A percentile compares a stretch with the other conserved stretches of the same genome.
Evolutionary conservation across 371 early-diverging fungal species (phyloP).

Genomic region (Mortierella sp.): DNA sequence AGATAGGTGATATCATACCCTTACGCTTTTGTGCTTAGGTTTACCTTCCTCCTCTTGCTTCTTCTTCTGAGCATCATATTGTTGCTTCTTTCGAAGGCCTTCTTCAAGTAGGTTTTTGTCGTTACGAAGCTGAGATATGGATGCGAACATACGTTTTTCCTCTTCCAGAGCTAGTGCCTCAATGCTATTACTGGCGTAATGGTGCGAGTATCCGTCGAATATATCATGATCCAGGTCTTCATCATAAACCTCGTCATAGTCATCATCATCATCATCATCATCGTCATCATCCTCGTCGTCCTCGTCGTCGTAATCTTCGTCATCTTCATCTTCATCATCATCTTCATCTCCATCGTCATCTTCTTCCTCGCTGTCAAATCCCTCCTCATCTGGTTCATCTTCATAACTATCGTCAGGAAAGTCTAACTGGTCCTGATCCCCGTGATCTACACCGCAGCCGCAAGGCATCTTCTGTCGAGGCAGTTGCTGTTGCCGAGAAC

Average conservation of each 20-base stretch:
- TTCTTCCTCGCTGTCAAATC: conserved; percentile 21
- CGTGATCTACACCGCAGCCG: conserved; percentile 27
- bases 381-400: conserved; percentile 26
- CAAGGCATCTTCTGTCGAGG: conserved; percentile 10
- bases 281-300: conserved; percentile 25
- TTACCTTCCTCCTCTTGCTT: conserved; percentile 46
- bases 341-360: conserved; percentile 39
- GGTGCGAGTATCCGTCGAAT: conserved; percentile 30
- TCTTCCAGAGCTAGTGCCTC: conserved; percentile 12
- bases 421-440: conserved; percentile 12
- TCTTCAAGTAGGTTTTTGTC: conserved; percentile 24
- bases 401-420: conserved; percentile 46
- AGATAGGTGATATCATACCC: background rate
- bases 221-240: conserved; percentile 20
- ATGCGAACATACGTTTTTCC: conserved; percentile 28
- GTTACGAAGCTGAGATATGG: conserved; percentile 25
- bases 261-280: conserved; percentile 16
- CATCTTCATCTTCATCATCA: conserved; percentile 22
- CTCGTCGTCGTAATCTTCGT: conserved; percentile 30
- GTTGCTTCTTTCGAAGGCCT: conserved; percentile 16
- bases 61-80: conserved; percentile 23
- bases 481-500: conserved; percentile 10
- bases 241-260: conserved; percentile 17
- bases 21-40: background rate
- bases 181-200: conserved; percentile 10